Evolutionary conservation across 108 stramenopile genomes (phyloP), one percentile per base, ranked within the genome.

Genomic region (Skeletonema marinoi): DNA sequence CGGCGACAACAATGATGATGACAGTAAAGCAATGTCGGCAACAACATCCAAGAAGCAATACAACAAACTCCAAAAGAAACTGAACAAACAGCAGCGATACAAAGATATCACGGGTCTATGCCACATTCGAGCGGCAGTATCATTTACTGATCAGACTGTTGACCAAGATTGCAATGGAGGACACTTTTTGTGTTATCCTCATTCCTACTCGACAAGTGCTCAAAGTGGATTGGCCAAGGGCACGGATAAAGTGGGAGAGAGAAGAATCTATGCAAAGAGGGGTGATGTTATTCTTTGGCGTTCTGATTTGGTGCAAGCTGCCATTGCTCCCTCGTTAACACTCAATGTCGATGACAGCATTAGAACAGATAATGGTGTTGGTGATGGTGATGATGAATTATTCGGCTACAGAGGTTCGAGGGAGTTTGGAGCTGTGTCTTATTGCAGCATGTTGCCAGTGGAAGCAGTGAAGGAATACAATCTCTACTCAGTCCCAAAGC

Each of bases 231-330:
- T 25, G 25, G 0, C 25, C 25, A 25, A 0, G 25, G 25, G 25
- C 25, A 25, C 25, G 25, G 25, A 25, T 25, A 25, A 25, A 25
- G 25, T 25, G 59, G 11, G 16, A 14, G 72, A 73, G 3, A 70
- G 70, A 30, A 70, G 70, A 30, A 74, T 87, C 32, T 77, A 84
- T 60, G 72, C 76, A 2, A 71, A 75, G 60, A 62, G 42, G n/a
- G 91, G 91, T 21, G 88, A 92, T 64, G 88, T 92, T 6, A 75
- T 92, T 17, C 56, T 92, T n/a, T 92, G 86, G 85, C 80, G 86
- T 13, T 88, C 87, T 6, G 89, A 90, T 73, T 62, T 85, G 67
- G 75, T 87, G 3, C 71, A 74, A 39, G 54, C 75, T 25, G 33
- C 33, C 16, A 1, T 75, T 32, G 32, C 75, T 10, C 75, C 75